A percentile compares a stretch with the other conserved stretches of the same genome.
Conservation (phyloP, 116 monocot species). For the Phalaenopsis hybrid region DNA sequence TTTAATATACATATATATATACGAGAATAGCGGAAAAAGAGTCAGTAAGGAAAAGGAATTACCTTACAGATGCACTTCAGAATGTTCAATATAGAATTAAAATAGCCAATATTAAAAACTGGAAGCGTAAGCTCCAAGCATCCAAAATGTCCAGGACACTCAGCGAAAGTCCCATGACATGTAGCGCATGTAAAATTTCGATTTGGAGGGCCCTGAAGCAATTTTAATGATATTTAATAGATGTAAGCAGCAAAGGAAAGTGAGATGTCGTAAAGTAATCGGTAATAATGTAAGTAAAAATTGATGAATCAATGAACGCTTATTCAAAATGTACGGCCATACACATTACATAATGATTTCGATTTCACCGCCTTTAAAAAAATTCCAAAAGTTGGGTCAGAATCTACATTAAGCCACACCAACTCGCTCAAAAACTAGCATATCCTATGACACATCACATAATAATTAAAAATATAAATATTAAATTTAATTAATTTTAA, state of each 20-base stretch:
- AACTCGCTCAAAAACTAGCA: too few species aligned
- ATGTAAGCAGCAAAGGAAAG: background rate
- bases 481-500: too few species aligned
- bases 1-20: too few species aligned
- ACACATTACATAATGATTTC: background rate
- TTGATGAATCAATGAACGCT: background rate
- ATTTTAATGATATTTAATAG: background rate
- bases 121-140: constrained; percentile 79
- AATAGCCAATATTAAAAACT: constrained; percentile 86
- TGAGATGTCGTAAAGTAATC: background rate
- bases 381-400: background rate
- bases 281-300: background rate
- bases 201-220: constrained; percentile 68
- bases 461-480: too few species aligned
- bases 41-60: constrained; percentile 6
- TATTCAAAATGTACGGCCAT: background rate
- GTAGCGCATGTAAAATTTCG: constrained; percentile 51
- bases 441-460: too few species aligned
- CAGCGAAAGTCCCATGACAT: constrained; percentile 59
- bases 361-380: background rate
- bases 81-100: constrained; percentile 62
- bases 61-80: constrained; percentile 99
- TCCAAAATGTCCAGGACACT: constrained; percentile 96
- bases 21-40: background rate
- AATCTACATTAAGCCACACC: background rate